Percentiles rank a stretch among this genome's conserved stretches.
phyloP scores from a whole-genome alignment of 2,329 filamentous ascomycete species.

The Xylariales sp. region DNA sequence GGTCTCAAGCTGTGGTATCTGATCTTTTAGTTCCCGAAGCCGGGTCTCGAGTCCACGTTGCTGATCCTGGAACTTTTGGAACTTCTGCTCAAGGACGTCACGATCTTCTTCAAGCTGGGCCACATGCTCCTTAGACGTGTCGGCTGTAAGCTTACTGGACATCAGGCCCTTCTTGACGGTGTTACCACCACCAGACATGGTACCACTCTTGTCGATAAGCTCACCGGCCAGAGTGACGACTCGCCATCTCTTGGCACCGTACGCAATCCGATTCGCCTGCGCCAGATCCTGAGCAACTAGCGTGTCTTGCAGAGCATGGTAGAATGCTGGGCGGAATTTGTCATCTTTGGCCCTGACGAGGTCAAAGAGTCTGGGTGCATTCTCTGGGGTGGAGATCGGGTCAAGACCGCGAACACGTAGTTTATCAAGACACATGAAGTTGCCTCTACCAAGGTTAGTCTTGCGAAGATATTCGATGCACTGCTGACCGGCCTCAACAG shows the following conservation, averaged over 20 bases:
- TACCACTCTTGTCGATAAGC: slow-evolving; percentile 95
- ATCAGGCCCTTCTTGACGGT: slow-evolving; percentile 88
- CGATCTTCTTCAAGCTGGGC: slow-evolving; percentile 80
- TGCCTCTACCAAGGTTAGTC: slow-evolving; percentile 92
- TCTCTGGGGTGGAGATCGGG: slow-evolving; percentile 81
- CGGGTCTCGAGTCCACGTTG: slow-evolving; percentile 73
- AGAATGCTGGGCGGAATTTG: slow-evolving; percentile 85
- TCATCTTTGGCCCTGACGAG: slow-evolving; percentile 85
- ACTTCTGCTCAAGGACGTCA: slow-evolving; percentile 77
- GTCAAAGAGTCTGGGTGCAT: slow-evolving; percentile 88
- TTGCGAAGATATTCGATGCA: slow-evolving; percentile 97
- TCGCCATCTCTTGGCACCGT: slow-evolving; percentile 88
- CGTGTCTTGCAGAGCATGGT: slow-evolving; percentile 91
- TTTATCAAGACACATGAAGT: slow-evolving; percentile 94
- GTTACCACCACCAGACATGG: slow-evolving; percentile 95
- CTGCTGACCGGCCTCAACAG: slow-evolving; percentile 92
- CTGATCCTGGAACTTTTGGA: slow-evolving; percentile 78
- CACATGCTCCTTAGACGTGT: slow-evolving; percentile 85
- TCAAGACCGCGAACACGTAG: slow-evolving; percentile 74
- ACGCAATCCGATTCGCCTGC: slow-evolving; percentile 97
- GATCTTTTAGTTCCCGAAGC: slow-evolving; percentile 66
- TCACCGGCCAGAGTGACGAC: slow-evolving; percentile 94
- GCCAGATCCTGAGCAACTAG: slow-evolving; percentile 86
- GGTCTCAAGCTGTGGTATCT: slow-evolving; percentile 81
- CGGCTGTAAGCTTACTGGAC: slow-evolving; percentile 91